Evolutionary conservation across 1,284 basidiomycete genomes (phyloP), one percentile per base, ranked within the genome.

Genomic region (Boletus sp.): DNA sequence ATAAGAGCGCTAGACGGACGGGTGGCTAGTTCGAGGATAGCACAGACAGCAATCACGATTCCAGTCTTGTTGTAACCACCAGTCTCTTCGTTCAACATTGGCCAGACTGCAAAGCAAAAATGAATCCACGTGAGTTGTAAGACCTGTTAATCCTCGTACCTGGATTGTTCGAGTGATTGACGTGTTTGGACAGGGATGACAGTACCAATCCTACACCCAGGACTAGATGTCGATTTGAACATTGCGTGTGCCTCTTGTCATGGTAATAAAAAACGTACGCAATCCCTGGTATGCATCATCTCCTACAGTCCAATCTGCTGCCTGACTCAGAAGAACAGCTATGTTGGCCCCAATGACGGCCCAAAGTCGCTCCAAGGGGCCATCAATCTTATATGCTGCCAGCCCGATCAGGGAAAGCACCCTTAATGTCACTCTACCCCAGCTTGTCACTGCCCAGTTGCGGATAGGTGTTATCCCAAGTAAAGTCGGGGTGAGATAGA

Each of bases 141-240:
- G 27, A 51, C 3, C 7, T 6, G 4, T 18, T 11, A 5, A 16
- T 31, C 31, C 4, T 67, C 76, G 41, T 67, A 88, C 88, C 76
- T 63, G 93, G 93, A 67, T 94, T 94, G 63, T 91, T 92, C 0
- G 86, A 84, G 67, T 91, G 81, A 65, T 93, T 92, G 13, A 83
- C 78, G 65, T 91, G 89, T 69, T 94, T 95, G 35, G 85, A 79
- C n/a, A 93, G 63, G 2, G 89, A 84, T 7, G 87, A 83, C 9
- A 88, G 53, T 22, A 91, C 65, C n/a, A 94, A 75, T 2, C 92
- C 92, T 13, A 87, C 67, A 3, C 82, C 81, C 42, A 84, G 76
- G 4, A 88, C 91, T 93, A 50, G 45, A 46, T 41, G 37, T 46
- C 1, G 29, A 33, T 43, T n/a, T 58, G 46, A 54, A 45, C 15